These are phyloP conservation scores for Filobasidium uniguttulatum DNA, from an alignment of 1,284 basidiomycete genomes.

Conservation along the genomic window DNA sequence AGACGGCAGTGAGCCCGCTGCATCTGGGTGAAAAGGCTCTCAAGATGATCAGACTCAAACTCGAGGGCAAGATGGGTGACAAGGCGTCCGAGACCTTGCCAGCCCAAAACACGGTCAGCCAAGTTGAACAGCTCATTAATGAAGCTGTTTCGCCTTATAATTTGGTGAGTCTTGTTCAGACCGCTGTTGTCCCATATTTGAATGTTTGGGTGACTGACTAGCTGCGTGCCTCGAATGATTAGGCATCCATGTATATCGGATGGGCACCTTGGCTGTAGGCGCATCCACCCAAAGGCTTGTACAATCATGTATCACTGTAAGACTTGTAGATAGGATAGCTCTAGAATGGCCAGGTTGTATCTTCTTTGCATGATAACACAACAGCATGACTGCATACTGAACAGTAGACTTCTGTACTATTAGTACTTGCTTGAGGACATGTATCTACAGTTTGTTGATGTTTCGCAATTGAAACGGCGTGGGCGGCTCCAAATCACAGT, in stretches of 20 bases:
- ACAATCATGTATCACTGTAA: no score
- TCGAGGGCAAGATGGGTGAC: constrained; percentile 47
- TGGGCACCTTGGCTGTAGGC: constrained; percentile 68
- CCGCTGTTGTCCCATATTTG: no score
- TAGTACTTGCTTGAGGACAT: no score
- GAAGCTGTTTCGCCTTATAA: constrained; percentile 63
- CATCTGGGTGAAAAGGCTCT: constrained; percentile 59
- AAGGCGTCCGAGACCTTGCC: constrained; percentile 39
- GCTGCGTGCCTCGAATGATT: neutral
- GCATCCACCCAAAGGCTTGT: no score
- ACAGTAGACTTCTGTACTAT: no score
- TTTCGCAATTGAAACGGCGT: no score
- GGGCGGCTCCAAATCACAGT: no score
- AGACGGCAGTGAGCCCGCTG: constrained; percentile 37
- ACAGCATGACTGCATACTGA: no score
- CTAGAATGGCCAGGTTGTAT: no score
- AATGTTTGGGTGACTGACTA: constrained; percentile 8
- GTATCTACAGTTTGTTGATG: no score
- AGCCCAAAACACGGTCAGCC: constrained; percentile 52
- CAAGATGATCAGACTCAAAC: constrained; percentile 65
- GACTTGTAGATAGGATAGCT: no score
- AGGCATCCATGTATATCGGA: constrained; percentile 46
- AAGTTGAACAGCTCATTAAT: constrained; percentile 79
- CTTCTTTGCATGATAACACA: no score
- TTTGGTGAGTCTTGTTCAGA: constrained; percentile 43